Conservation (phyloP, 441 rosid species). For the Erysimum pusillum region DNA sequence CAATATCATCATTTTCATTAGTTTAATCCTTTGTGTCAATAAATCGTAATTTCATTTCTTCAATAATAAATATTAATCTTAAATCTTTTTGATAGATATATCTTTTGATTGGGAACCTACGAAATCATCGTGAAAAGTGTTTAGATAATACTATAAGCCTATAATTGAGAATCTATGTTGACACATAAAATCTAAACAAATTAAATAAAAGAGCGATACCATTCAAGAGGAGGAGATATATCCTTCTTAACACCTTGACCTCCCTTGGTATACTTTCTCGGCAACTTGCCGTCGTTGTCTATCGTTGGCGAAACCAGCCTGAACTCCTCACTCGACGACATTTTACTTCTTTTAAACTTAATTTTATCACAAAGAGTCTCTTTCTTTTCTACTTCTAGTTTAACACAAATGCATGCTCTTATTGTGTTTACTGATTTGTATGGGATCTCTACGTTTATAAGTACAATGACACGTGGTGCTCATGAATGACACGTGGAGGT, state of each 20-base stretch:
- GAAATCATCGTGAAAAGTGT: background rate
- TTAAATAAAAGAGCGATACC: constrained; percentile 9
- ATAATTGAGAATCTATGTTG: background rate
- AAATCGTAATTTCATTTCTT: no score
- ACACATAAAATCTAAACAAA: no score
- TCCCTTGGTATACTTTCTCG: constrained; percentile 47
- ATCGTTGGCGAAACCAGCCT: constrained; percentile 48
- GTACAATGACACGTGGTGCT: background rate
- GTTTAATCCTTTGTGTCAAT: background rate
- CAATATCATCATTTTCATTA: background rate
- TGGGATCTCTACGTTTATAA: constrained; percentile 12
- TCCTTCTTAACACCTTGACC: constrained; percentile 46
- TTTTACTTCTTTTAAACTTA: background rate
- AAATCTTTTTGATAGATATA: no score
- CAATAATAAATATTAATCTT: no score
- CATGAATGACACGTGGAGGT: background rate
- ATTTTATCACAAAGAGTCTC: background rate
- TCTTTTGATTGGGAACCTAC: background rate
- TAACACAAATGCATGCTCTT: background rate
- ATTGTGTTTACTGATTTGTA: constrained; percentile 15
- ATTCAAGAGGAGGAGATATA: constrained; percentile 49
- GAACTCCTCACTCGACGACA: constrained; percentile 49
- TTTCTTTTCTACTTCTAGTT: constrained; percentile 3
- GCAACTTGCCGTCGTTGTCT: constrained; percentile 46
- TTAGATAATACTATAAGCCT: background rate